These are phyloP conservation scores for Limonomyces culmigenus DNA, from an alignment of 1,284 basidiomycete species.

Conservation along the genomic window DNA sequence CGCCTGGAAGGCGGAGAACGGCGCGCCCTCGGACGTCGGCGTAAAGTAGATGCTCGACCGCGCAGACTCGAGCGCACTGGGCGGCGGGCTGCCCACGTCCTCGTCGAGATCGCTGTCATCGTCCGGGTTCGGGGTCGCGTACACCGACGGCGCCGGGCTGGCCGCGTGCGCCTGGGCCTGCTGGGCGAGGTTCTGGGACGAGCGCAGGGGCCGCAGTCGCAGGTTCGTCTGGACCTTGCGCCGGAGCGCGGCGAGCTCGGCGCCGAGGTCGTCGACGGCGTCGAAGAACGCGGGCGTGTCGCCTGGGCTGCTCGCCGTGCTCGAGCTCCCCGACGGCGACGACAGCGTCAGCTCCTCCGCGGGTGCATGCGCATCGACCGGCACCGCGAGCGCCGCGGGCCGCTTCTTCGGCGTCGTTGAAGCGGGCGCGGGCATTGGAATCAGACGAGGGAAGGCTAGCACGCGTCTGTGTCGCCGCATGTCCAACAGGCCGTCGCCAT, in stretches of 20 bases:
- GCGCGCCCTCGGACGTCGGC: neutral
- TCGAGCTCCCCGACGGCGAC: neutral
- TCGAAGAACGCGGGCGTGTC: conserved; percentile 48
- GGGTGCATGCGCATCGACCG: no score
- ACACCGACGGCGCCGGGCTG: conserved; percentile 26
- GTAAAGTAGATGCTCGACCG: neutral
- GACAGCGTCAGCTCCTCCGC: neutral
- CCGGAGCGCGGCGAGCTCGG: conserved; percentile 22
- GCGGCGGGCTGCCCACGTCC: conserved; percentile 4
- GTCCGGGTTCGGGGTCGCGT: conserved; percentile 25
- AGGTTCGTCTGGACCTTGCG: conserved; percentile 58
- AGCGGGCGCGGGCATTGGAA: no score
- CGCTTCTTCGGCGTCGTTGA: no score
- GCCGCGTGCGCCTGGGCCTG: conserved; percentile 10
- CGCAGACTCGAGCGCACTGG: neutral
- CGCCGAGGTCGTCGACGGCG: conserved; percentile 13
- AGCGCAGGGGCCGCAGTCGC: conserved; percentile 54
- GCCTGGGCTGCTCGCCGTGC: neutral
- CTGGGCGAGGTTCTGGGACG: conserved; percentile 21
- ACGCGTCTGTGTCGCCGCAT: no score
- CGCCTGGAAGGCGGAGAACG: neutral
- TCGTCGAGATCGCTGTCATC: conserved; percentile 15
- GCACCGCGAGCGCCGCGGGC: no score
- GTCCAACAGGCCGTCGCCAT: no score
- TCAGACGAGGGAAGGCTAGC: no score